phyloP scores from a whole-genome alignment of 441 rosid genomes.

The Metrosideros polymorpha region DNA sequence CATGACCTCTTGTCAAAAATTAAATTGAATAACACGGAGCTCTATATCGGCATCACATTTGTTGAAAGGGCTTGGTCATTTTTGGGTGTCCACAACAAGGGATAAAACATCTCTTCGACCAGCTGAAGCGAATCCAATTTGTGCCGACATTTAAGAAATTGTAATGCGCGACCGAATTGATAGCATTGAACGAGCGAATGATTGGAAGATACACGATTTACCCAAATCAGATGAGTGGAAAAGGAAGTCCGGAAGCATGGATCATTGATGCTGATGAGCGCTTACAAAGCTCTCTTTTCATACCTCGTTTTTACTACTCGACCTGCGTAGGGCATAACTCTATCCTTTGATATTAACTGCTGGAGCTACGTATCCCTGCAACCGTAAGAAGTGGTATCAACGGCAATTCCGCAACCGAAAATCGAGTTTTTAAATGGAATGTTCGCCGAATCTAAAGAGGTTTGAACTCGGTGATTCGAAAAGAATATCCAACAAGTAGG shows the following conservation, averaged over 20 bases:
- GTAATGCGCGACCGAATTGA: background rate
- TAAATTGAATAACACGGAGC: background rate
- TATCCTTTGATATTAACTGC: background rate
- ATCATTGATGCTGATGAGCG: background rate
- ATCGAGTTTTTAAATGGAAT: background rate
- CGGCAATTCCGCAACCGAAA: background rate
- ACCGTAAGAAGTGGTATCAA: background rate
- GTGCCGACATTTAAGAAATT: background rate
- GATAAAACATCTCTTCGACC: background rate
- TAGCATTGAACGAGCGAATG: background rate
- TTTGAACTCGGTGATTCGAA: background rate
- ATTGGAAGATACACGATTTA: background rate
- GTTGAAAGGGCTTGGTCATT: background rate
- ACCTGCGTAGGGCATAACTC: background rate
- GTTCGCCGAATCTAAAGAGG: background rate
- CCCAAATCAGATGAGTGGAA: background rate
- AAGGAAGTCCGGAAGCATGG: background rate
- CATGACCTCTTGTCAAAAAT: background rate
- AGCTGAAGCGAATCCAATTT: background rate
- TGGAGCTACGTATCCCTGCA: background rate
- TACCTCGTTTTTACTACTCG: background rate
- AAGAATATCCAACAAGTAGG: background rate
- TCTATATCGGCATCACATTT: background rate
- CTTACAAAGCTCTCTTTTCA: background rate
- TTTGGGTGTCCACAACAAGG: background rate